Conservation (phyloP, 345 rosid species). For the Eucalyptus pauciflora region DNA sequence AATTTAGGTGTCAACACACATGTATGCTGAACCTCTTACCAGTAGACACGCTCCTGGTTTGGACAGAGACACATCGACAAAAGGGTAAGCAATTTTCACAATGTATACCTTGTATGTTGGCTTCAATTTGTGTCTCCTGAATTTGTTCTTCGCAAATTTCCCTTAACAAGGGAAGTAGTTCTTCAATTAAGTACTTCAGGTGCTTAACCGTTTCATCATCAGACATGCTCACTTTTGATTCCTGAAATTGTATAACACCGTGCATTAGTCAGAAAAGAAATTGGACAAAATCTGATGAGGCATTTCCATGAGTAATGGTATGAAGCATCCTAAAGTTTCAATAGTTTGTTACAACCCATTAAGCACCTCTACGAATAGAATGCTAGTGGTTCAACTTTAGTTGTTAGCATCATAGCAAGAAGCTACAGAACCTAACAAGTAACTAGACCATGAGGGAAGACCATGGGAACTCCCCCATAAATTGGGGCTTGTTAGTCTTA, state of each 20-base stretch:
- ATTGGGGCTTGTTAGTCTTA: background rate
- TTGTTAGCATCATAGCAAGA: background rate
- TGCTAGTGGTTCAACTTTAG: background rate
- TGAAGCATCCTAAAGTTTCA: background rate
- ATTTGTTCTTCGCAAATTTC: slow-evolving; percentile 35
- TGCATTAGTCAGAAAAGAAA: background rate
- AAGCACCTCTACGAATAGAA: background rate
- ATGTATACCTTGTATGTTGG: slow-evolving; percentile 35
- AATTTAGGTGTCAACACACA: too few species aligned
- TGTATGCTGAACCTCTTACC: slow-evolving; percentile 30
- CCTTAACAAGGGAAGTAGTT: slow-evolving; percentile 46
- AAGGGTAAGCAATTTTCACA: background rate
- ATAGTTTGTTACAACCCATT: background rate
- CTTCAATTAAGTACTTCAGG: slow-evolving; percentile 35
- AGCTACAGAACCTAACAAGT: background rate
- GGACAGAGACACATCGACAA: too few species aligned
- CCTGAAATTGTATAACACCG: slow-evolving; percentile 16
- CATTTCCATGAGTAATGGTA: background rate
- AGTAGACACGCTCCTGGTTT: too few species aligned
- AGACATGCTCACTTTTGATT: slow-evolving; percentile 34
- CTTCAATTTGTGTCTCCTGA: slow-evolving; percentile 47
- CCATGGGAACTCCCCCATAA: background rate
- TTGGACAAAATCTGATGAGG: background rate
- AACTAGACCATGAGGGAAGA: background rate
- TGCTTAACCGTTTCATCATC: slow-evolving; percentile 34